Base-by-base conservation (phyloP, 768 basidiomycete genomes). In the Termitomyces sp. region DNA sequence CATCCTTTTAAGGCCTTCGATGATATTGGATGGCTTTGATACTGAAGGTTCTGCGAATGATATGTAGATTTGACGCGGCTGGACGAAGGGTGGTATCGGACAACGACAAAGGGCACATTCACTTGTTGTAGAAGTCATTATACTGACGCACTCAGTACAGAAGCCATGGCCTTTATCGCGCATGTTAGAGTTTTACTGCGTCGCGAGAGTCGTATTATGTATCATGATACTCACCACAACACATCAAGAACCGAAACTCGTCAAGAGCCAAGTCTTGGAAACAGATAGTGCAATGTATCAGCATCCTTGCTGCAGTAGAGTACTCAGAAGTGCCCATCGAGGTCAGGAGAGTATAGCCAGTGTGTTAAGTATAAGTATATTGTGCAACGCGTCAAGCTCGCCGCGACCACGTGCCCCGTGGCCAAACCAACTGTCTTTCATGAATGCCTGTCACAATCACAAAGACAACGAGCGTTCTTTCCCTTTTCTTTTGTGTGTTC, bases 141-240 rank as follows among this genome's bases (percentile, higher is more conserved):
- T 26, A 16, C 3, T 18, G 18, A 54, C 22, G 31, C 62, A 65
- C 2, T 51, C 24, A 7, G n/a, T 16, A 46, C 64, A 65, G 26
- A 56, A 61, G 10, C 62, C 60, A 56, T 65, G 62, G 8, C 64
- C 62, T 65, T 28, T 7, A 36, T 1, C 20, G 16, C 20, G 3
- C 16, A 48, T 47, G 47, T 45, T 10, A 55, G 29, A 15, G 16
- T 24, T 42, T 10, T 5, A 3, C 47, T 42, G 53, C 42, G 33
- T 59, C 46, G 24, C 33, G 54, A 54, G 52, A 46, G 31, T 9
- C 39, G 4, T 37, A 16, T 41, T 41, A 41, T 41, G 18, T n/a
- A 9, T 41, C 20, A 34, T 16, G 20, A 3, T 33, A 44, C 64
- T 46, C 33, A 65, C 62, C 62, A 28, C 62, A 65, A 8, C 13